phyloP scores from a whole-genome alignment of 495 filamentous ascomycete genomes.

The Tuber brumale region DNA sequence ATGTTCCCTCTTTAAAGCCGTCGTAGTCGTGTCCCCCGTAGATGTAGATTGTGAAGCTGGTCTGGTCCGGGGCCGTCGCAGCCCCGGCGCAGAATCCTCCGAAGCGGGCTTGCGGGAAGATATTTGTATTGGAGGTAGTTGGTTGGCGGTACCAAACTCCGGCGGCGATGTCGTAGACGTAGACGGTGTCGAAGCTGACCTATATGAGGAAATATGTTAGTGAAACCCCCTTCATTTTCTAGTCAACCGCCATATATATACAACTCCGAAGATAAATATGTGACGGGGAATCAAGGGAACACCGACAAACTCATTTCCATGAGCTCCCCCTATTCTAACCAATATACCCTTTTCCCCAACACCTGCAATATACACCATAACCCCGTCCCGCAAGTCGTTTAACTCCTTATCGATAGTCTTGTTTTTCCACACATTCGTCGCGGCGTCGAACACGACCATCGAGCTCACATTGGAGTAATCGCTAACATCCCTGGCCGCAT shows the following conservation, averaged over 20 bases:
- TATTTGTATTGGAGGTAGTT: background rate
- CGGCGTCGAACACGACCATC: background rate
- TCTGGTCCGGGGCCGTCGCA: background rate
- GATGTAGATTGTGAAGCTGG: background rate
- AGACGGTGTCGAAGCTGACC: background rate
- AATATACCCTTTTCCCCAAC: conserved; percentile 44
- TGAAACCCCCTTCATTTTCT: background rate
- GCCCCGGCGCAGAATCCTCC: background rate
- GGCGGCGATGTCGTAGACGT: background rate
- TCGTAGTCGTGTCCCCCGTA: background rate
- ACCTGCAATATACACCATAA: conserved; percentile 40
- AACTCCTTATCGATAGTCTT: background rate
- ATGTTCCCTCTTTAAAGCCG: background rate
- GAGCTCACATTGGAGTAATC: background rate
- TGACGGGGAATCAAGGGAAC: background rate
- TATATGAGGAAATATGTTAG: background rate
- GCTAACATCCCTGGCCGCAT: background rate
- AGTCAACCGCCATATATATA: background rate
- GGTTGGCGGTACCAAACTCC: background rate
- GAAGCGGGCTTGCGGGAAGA: background rate
- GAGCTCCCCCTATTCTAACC: conserved; percentile 44
- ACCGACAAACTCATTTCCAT: background rate
- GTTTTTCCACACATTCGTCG: background rate
- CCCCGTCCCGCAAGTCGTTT: background rate
- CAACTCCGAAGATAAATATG: background rate